Evolutionary conservation across 768 basidiomycete genomes (phyloP).

Genomic region (Suillus discolor): DNA sequence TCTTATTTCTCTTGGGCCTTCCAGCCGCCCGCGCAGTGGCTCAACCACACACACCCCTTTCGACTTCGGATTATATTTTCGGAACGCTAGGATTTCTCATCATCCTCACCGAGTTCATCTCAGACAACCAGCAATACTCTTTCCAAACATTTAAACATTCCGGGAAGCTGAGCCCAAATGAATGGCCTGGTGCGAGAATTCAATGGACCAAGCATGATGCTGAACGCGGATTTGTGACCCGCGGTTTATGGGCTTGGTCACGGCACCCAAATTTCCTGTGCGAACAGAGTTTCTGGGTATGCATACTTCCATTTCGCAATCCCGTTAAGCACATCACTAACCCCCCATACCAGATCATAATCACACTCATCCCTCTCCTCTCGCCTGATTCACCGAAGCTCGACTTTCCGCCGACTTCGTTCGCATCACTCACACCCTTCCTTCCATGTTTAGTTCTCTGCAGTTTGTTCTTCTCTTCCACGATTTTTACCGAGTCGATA

Average conservation of each 20-base stretch:
- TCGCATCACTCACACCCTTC: slow-evolving; percentile 39
- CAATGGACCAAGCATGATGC: slow-evolving; percentile 67
- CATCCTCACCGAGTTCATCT: slow-evolving; percentile 72
- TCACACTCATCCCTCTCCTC: slow-evolving; percentile 67
- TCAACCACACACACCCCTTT: slow-evolving; percentile 55
- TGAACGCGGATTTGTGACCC: slow-evolving; percentile 80
- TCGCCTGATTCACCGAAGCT: slow-evolving; percentile 37
- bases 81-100: slow-evolving; percentile 57
- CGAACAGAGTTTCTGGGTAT: slow-evolving; percentile 87
- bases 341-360: slow-evolving; percentile 53
- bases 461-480: slow-evolving; percentile 76
- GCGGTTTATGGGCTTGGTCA: slow-evolving; percentile 84
- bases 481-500: slow-evolving; percentile 80
- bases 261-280: slow-evolving; percentile 93
- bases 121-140: slow-evolving; percentile 92
- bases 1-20: slow-evolving; percentile 72
- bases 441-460: slow-evolving; percentile 65
- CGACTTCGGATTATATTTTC: slow-evolving; percentile 63
- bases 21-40: slow-evolving; percentile 59
- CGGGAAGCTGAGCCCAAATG: slow-evolving; percentile 36
- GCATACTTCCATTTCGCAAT: slow-evolving; percentile 20
- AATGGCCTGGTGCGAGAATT: slow-evolving; percentile 71
- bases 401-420: slow-evolving; percentile 25
- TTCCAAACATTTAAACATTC: slow-evolving; percentile 78
- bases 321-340: slow-evolving; percentile 13